These are phyloP conservation scores for Earliella scabrosa DNA, from an alignment of 1,284 basidiomycete species.

Conservation along the genomic window DNA sequence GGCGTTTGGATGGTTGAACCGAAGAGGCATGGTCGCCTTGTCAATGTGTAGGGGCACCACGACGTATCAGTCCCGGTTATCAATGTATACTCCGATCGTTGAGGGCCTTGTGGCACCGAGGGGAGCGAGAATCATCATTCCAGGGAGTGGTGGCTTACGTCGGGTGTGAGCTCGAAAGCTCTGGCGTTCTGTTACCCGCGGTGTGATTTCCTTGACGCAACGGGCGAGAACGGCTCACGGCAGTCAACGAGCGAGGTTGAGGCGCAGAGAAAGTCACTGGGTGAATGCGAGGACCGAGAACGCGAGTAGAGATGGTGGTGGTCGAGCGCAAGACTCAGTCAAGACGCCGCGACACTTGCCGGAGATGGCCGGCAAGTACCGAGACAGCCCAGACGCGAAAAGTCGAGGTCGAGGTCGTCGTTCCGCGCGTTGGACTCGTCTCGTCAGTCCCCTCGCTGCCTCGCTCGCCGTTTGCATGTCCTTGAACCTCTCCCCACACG, in stretches of 20 bases:
- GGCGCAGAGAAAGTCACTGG: no score
- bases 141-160: neutral
- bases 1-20: slow-evolving; percentile 2
- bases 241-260: no score
- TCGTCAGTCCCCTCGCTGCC: slow-evolving; percentile 12
- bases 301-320: neutral
- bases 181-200: no score
- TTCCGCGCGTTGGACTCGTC: slow-evolving; percentile 18
- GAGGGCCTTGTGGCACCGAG: neutral
- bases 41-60: neutral
- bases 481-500: slow-evolving; percentile 12
- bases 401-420: slow-evolving; percentile 24
- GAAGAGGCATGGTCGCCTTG: slow-evolving; percentile 1
- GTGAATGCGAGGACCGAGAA: no score
- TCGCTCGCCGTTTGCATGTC: slow-evolving; percentile 22
- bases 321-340: neutral
- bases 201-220: no score
- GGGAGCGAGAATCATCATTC: neutral
- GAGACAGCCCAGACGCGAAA: slow-evolving; percentile 24
- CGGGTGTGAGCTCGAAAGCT: no score
- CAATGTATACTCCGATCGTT: neutral
- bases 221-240: no score
- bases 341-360: neutral
- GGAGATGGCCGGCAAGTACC: slow-evolving; percentile 16
- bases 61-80: neutral